phyloP scores from a whole-genome alignment of 148 eudicot species.

The Arbutus unedo region DNA sequence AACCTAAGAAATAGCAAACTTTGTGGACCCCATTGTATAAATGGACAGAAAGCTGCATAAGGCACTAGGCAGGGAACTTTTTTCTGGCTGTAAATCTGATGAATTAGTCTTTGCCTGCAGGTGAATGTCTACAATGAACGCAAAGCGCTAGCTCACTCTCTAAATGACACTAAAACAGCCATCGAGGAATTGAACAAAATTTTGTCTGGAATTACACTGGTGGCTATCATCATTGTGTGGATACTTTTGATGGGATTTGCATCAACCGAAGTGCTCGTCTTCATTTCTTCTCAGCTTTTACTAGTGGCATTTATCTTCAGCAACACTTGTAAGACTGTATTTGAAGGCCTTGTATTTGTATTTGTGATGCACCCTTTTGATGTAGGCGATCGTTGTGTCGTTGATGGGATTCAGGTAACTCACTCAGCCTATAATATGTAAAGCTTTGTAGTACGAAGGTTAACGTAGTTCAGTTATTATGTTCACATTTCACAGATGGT shows the following conservation, averaged over 20 bases:
- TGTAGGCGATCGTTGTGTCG: constrained; percentile 84
- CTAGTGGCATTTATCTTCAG: constrained; percentile 65
- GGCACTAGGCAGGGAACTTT: background rate
- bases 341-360: constrained; percentile 73
- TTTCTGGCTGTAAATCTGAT: background rate
- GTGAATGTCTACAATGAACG: constrained; percentile 68
- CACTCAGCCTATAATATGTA: background rate
- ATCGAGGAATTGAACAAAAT: constrained; percentile 71
- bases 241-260: constrained; percentile 68
- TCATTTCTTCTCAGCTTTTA: constrained; percentile 68
- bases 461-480: background rate
- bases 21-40: background rate
- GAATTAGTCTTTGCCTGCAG: constrained; percentile 26
- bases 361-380: constrained; percentile 86
- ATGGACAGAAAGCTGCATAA: background rate
- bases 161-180: constrained; percentile 81
- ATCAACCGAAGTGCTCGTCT: constrained; percentile 62
- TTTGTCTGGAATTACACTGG: constrained; percentile 37
- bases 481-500: constrained; percentile 49
- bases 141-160: constrained; percentile 66
- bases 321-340: constrained; percentile 56
- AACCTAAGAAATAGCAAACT: background rate
- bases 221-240: constrained; percentile 56
- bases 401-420: constrained; percentile 83
- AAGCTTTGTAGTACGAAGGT: background rate